A percentile compares a stretch with the other conserved stretches of the same genome.
Evolutionary conservation across 148 eudicot species (phyloP).

Genomic region (Fagopyrum tataricum): DNA sequence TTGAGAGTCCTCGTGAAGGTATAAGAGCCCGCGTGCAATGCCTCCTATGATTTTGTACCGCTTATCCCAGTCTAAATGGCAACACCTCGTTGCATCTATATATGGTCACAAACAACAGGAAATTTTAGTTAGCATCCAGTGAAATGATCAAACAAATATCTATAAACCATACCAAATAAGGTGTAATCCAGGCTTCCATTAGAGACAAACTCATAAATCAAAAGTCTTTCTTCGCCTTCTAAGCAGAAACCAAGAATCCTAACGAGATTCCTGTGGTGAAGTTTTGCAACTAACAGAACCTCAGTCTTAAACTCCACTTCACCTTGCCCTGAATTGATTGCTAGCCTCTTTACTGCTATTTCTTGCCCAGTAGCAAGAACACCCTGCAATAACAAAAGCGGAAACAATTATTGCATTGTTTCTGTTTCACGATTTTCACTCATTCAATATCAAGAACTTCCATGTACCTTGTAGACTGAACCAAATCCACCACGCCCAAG

Average conservation of each 20-base stretch:
- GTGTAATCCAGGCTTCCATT: conserved; percentile 2
- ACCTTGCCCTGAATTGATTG: conserved; percentile 2
- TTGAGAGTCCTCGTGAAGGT: conserved; percentile 60
- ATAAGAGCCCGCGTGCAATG: conserved; percentile 51
- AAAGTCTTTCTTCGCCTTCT: conserved; percentile 4
- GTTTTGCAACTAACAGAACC: conserved; percentile 8
- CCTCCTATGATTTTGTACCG: conserved; percentile 7
- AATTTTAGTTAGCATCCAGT: background rate
- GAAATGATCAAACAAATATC: background rate
- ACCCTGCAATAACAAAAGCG: background rate
- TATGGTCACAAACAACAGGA: background rate
- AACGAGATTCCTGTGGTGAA: conserved; percentile 1
- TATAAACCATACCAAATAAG: background rate
- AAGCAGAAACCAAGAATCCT: conserved; percentile 3
- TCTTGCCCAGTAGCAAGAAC: background rate
- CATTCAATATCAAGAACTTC: background rate
- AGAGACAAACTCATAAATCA: background rate
- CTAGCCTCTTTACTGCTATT: conserved; percentile 10
- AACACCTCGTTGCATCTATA: background rate
- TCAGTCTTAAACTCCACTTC: conserved; percentile 1
- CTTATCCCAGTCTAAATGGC: background rate
- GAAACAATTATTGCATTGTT: background rate
- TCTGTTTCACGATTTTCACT: background rate
- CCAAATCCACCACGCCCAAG: conserved; percentile 64
- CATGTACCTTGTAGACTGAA: conserved; percentile 28